Evolutionary conservation across 2,329 filamentous ascomycete species (phyloP), one percentile per base, ranked within the genome.

Genomic region (Dissoconium aciculare): DNA sequence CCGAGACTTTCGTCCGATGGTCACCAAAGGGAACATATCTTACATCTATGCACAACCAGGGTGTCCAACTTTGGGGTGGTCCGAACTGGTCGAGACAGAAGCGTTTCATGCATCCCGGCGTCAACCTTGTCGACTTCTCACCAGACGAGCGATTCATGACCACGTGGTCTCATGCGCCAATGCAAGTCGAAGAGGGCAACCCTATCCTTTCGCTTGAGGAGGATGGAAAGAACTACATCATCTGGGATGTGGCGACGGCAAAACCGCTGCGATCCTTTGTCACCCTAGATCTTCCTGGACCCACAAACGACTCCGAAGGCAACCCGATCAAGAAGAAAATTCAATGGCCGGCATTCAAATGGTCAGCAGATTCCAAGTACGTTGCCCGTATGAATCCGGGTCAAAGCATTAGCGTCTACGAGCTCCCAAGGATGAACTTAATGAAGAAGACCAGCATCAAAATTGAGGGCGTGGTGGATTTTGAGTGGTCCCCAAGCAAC

Each of bases 271-370:
- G 89, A 41, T 95, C 89, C 0, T 98, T 98, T 53, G 75, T 82
- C 40, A 92, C 87, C 45, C 70, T 93, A 41, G 89, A 98, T 44
- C 62, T 81, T 10, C 73, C 80, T 16, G 69, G 68, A 42, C 66
- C 70, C 28, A 60, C 62, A 21, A 59, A 57, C 29, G 74, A 75
- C 33, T 66, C 65, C 21, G 71, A 75, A 21, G 72, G 71, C 38
- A 65, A 72, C 37, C 69, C 71, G 16, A 62, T 71, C 42, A 91
- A 92, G 67, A 82, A 84, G 58, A 94, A 94, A 70, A 74, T 91
- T 47, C 81, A 89, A 52, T 98, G 89, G 89, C 89, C 89, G 14
- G 85, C 87, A 2, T 98, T 98, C 74, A 98, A 98, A 65, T 98
- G 89, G 89, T 95, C 89, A 16, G 67, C 89, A 3, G 89, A 98